phyloP scores from a whole-genome alignment of 306 rosid species.

The Vigna trinervia region DNA sequence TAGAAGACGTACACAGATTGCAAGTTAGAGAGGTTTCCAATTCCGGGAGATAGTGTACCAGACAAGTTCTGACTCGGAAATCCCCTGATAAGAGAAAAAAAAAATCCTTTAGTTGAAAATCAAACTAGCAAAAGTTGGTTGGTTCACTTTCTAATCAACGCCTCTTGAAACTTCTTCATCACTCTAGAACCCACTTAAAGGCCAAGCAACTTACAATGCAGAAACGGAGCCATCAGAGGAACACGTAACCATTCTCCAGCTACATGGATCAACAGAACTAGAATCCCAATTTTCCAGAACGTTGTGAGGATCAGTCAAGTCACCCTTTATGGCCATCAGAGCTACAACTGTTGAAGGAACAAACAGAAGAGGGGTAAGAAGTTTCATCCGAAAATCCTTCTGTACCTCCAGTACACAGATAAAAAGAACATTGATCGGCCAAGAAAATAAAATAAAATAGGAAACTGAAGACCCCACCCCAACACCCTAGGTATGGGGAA shows the following conservation, averaged over 20 bases:
- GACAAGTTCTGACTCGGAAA: constrained; percentile 97
- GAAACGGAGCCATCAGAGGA: constrained; percentile 84
- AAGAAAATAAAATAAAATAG: background rate
- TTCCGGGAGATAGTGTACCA: constrained; percentile 79
- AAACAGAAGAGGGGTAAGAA: constrained; percentile 38
- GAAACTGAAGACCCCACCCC: background rate
- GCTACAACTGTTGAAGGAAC: constrained; percentile 74
- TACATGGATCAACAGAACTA: constrained; percentile 97
- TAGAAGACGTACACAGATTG: constrained; percentile 80
- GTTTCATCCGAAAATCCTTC: constrained; percentile 9
- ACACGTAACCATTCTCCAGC: constrained; percentile 99
- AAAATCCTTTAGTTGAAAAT: constrained; percentile 3
- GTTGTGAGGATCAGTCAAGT: constrained; percentile 82
- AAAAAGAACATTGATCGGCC: constrained; percentile 3
- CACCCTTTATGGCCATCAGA: constrained; percentile 79
- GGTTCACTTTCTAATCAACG: constrained; percentile 22
- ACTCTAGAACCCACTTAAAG: constrained; percentile 19
- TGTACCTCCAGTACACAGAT: constrained; percentile 12
- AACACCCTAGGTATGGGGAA: constrained; percentile 12
- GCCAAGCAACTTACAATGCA: constrained; percentile 71
- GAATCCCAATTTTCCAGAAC: constrained; percentile 96
- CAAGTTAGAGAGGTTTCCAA: constrained; percentile 86
- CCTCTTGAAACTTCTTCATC: constrained; percentile 24
- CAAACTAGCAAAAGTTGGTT: constrained; percentile 22
- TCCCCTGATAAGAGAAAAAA: constrained; percentile 63